Conservation (phyloP, 2,329 filamentous ascomycete species). For the Tolypocladium amazonense region DNA sequence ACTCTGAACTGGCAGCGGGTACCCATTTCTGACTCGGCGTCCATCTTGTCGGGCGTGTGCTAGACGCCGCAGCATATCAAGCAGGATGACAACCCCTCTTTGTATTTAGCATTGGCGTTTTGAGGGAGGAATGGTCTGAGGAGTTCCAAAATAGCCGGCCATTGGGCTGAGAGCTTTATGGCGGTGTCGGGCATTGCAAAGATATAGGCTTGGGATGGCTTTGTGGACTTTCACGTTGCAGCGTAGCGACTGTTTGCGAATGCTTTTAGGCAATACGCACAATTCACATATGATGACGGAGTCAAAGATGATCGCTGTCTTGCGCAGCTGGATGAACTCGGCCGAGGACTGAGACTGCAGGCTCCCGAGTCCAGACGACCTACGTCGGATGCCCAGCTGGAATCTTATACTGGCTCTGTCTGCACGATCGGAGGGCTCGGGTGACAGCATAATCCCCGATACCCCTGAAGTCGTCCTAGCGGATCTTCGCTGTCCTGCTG, state of each 20-base stretch:
- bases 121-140: not conserved
- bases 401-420: not conserved
- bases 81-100: no score
- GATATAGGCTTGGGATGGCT: not conserved
- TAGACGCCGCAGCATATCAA: not conserved
- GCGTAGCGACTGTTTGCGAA: not conserved
- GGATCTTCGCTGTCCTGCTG: no score
- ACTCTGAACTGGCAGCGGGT: conserved; percentile 22
- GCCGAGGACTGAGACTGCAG: not conserved
- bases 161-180: not conserved
- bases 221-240: not conserved
- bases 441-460: no score
- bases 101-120: not conserved
- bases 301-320: no score
- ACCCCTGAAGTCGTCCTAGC: no score
- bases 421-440: no score
- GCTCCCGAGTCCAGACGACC: not conserved
- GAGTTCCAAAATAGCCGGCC: not conserved
- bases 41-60: conserved; percentile 18
- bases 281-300: not conserved
- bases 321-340: not conserved
- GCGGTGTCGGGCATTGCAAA: not conserved
- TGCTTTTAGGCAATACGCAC: not conserved
- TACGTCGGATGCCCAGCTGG: not conserved
- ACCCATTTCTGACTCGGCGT: conserved; percentile 22